Base-by-base conservation (phyloP, 2,329 filamentous ascomycete genomes). In the Calonectria hongkongensis region DNA sequence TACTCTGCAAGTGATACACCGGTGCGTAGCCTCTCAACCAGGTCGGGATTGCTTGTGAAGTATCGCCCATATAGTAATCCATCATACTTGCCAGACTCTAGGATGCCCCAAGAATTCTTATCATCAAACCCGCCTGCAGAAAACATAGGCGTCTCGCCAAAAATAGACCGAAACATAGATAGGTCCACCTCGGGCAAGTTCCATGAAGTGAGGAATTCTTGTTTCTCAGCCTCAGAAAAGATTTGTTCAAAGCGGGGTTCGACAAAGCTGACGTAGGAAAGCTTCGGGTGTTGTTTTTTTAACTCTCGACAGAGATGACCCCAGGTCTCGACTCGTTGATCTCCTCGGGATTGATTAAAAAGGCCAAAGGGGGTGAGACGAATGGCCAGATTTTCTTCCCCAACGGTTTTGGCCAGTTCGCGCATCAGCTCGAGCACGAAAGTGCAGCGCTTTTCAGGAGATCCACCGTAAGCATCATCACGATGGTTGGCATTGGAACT, bases 361-460 rank as follows among this genome's bases (percentile, higher is more conserved):
- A 89, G 76, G 3, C 88, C 87, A 72, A 88, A 88, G 0, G 87
- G 88, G 0, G 84, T 84, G 12, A 89, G 79, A 4, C 88, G 83
- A 50, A 89, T 86, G 3, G 85, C 82, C 36, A 88, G 48, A 51
- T 85, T 87, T 2, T 87, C 83, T 27, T 86, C 80, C 1, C 89
- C 88, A 2, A 90, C 80, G 0, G 84, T 82, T 41, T 82, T 75
- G 0, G 86, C 84, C 18, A 90, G 69, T 6, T 66, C 84, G 78
- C 85, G 82, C 78, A 89, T 88, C n/a, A 92, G 83, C 75, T 91
- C 89, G 2, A 92, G 79, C 1, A 86, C 86, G 75, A 93, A 92
- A 5, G 84, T 86, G 73, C 86, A 85, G 10, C 83, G 79, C 69
- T 81, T 81, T 58, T 83, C 79, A 0, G 75, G 74, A 0, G 78